Evolutionary conservation across 768 basidiomycete genomes (phyloP), one percentile per base, ranked within the genome.

Genomic region (Coprinellus micaceus): DNA sequence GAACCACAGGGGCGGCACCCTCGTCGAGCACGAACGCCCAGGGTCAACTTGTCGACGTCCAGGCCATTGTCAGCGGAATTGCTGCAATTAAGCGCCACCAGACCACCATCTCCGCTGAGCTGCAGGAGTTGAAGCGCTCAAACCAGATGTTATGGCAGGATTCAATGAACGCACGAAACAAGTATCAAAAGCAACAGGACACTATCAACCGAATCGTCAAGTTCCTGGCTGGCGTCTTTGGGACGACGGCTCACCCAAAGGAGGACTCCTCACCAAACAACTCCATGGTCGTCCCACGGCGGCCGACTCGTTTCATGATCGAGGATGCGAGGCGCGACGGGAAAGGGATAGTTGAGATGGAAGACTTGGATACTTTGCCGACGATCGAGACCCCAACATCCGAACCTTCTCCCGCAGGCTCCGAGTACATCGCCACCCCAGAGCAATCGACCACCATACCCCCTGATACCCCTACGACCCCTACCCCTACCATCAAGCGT

Each of bases 81-180:
- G 76, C 87, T 13, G 86, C 86, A 2, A 94, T 98, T 61, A 91
- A 94, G 62, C 85, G 90, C 13, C 94, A 96, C 68, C 97, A 99
- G 67, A 85, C 89, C 7, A 81, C 89, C n/a, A 93, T 99, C 54
- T 91, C 91, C 3, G 75, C 86, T 0, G 94, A 99, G 62, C 75
- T 98, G 49, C 90, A 89, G 64, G 89, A 93, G 25, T 75, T 98
- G 45, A 94, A 96, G 72, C 78, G 80, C 55, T 89, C 86, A 2
- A 98, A 98, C 65, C 85, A 94, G 60, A 74, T 86, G 21, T 71
- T 98, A n/a, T 99, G 96, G 96, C 85, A 92, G 67, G 94, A 98
- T 66, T 86, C 93, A 1, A 71, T 93, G 61, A 74, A 82, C 29
- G 83, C 91, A 1, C 77, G 94, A 15, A 84, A 87, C 61, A 81